phyloP scores from a whole-genome alignment of 805 yeast species.

The Priceomyces castillae region DNA sequence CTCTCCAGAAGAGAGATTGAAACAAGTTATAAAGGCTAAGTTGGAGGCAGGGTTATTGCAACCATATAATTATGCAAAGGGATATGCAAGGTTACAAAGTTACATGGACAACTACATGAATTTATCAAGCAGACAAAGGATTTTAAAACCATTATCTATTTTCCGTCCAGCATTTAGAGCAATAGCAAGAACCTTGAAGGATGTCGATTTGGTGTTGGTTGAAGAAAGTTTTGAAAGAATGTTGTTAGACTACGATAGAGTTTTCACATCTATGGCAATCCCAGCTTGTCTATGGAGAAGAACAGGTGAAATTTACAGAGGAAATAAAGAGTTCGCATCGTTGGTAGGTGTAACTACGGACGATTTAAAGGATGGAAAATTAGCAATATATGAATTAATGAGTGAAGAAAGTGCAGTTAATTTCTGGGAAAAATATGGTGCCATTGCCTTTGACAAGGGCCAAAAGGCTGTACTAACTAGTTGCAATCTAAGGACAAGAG shows the following conservation, averaged over 20 bases:
- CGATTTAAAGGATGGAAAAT: conserved; percentile 85
- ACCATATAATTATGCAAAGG: conserved; percentile 92
- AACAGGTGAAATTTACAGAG: conserved; percentile 93
- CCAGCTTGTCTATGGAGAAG: conserved; percentile 98
- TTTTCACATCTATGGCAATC: conserved; percentile 94
- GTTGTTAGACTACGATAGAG: conserved; percentile 90
- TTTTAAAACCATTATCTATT: conserved; percentile 77
- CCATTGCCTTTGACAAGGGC: conserved; percentile 92
- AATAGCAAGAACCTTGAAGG: conserved; percentile 84
- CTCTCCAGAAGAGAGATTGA: conserved; percentile 89
- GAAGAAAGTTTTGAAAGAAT: conserved; percentile 94
- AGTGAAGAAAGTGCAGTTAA: conserved; percentile 94
- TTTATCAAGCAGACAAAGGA: conserved; percentile 75
- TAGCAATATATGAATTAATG: conserved; percentile 92
- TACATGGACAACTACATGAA: conserved; percentile 95
- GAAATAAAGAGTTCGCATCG: conserved; percentile 94
- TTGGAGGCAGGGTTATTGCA: conserved; percentile 87
- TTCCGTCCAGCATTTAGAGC: conserved; percentile 93
- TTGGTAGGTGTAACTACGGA: conserved; percentile 87
- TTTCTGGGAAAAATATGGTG: conserved; percentile 97
- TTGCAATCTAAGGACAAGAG: conserved; percentile 80
- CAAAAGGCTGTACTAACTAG: conserved; percentile 93
- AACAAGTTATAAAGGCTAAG: conserved; percentile 92
- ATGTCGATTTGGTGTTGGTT: conserved; percentile 85
- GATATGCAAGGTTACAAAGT: conserved; percentile 82